Conservation (phyloP, 345 rosid species). For the Corymbia maculata region DNA sequence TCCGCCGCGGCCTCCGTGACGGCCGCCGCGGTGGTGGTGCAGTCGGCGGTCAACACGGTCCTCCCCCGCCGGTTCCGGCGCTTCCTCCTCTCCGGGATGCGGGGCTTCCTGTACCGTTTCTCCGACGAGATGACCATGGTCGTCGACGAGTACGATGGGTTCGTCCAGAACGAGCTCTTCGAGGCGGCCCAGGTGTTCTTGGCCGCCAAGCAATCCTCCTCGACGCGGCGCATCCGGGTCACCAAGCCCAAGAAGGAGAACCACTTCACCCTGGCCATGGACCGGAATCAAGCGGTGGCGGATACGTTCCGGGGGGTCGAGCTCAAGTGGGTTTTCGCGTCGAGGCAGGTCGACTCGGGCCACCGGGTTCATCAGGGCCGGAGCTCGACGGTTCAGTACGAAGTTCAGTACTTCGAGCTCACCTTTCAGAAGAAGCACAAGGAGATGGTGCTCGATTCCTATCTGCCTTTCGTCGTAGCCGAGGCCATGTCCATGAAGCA, state of each 20-base stretch:
- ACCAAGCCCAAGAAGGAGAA: conserved; percentile 42
- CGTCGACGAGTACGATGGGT: conserved; percentile 33
- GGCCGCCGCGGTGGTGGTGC: conserved; percentile 39
- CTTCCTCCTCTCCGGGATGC: conserved; percentile 12
- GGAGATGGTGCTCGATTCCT: conserved; percentile 33
- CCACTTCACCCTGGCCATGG: conserved; percentile 30
- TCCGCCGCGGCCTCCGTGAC: conserved; percentile 54
- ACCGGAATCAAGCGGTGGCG: conserved; percentile 29
- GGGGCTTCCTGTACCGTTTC: conserved; percentile 20
- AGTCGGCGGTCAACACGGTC: conserved; percentile 27
- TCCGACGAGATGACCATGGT: conserved; percentile 40
- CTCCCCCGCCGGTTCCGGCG: conserved; percentile 29
- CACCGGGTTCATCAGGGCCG: conserved; percentile 5
- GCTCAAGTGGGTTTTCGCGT: conserved; percentile 34
- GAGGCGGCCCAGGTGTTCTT: conserved; percentile 36
- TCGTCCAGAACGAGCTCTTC: conserved; percentile 32
- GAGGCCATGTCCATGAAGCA: conserved; percentile 24
- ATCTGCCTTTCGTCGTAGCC: conserved; percentile 40
- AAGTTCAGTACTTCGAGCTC: conserved; percentile 36
- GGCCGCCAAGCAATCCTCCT: conserved; percentile 29
- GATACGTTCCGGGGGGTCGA: conserved; percentile 45
- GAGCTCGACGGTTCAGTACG: conserved; percentile 10
- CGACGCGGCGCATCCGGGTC: conserved; percentile 28
- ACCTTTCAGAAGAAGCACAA: conserved; percentile 46
- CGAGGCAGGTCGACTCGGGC: conserved; percentile 13